phyloP scores from a whole-genome alignment of 169 alveolate genomes.

The Eimeria falciformis region DNA sequence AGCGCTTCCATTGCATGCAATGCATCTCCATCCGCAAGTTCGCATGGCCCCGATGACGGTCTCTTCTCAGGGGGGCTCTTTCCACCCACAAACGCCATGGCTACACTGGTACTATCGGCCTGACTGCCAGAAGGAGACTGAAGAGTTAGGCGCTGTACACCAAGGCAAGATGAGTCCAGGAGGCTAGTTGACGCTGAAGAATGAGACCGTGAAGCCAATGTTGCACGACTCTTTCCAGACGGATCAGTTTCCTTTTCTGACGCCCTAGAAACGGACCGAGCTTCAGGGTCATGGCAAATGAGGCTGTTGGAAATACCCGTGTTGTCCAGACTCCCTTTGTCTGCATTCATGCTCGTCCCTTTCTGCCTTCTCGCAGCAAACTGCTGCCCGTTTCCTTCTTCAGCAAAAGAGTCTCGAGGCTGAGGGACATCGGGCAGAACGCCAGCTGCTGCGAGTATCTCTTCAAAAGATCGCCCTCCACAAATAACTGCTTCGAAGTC shows the following conservation, averaged over 20 bases:
- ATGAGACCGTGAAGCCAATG: background rate
- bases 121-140: slow-evolving; percentile 48
- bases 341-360: background rate
- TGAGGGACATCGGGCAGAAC: background rate
- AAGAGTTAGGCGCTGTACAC: slow-evolving; percentile 63
- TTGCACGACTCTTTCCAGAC: background rate
- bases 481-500: background rate
- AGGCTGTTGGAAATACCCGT: background rate
- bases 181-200: slow-evolving; percentile 12
- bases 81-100: background rate
- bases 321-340: background rate
- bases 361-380: background rate
- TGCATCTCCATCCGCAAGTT: slow-evolving; percentile 16
- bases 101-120: background rate
- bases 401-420: background rate
- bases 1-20: slow-evolving; percentile 46
- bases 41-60: slow-evolving; percentile 65
- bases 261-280: background rate
- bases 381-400: background rate
- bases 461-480: slow-evolving; percentile 31
- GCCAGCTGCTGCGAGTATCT: slow-evolving; percentile 2
- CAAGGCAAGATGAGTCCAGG: slow-evolving; percentile 52
- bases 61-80: slow-evolving; percentile 62
- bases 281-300: background rate
- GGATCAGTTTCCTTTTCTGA: background rate